Evolutionary conservation across 2,329 filamentous ascomycete species (phyloP), one percentile per base, ranked within the genome.

Genomic region (Ophiostoma himal-ulmi): DNA sequence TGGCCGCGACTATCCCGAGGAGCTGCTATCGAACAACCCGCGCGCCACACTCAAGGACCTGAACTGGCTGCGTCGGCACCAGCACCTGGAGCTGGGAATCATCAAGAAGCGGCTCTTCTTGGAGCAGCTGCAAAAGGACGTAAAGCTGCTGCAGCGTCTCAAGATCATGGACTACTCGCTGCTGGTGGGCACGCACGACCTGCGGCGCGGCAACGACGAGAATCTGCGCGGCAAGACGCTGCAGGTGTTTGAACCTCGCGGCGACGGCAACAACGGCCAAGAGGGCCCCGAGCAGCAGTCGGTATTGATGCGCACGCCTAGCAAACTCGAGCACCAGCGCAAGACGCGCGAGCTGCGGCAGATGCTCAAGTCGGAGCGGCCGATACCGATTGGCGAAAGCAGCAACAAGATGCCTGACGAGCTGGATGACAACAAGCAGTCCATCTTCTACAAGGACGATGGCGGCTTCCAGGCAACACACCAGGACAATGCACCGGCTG

Each of bases 91-190:
- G 77, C 88, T 97, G 74, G 95, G 95, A 13, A 89, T 95, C 6
- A 85, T 90, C 73, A 98, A 97, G 83, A 96, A 94, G 80, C 85
- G 89, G 67, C 82, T 93, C 26, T 99, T 99, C 78, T 84, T 98
- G 66, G 89, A 93, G 76, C 95, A 99, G 80, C 88, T 99, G 77
- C 87, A 93, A 75, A 87, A 87, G 72, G 95, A 99, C 78, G 95
- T 99, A 10, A 87, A 88, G 69, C 83, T 99, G 41, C 82, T 99
- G 72, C 93, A 98, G 80, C 88, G 86, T 75, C 84, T 98, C 62
- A 91, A 96, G 76, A 98, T 99, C 76, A 99, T 99, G 95, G 95
- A 99, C 79, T 99, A 99, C 80, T 98, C 94, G 11, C 86, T 99
- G 73, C 85, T 99, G 52, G 89, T 99, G 70, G 95, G 95, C 68